phyloP scores from a whole-genome alignment of 257 asterid species.

The Solanum gracilifrons region DNA sequence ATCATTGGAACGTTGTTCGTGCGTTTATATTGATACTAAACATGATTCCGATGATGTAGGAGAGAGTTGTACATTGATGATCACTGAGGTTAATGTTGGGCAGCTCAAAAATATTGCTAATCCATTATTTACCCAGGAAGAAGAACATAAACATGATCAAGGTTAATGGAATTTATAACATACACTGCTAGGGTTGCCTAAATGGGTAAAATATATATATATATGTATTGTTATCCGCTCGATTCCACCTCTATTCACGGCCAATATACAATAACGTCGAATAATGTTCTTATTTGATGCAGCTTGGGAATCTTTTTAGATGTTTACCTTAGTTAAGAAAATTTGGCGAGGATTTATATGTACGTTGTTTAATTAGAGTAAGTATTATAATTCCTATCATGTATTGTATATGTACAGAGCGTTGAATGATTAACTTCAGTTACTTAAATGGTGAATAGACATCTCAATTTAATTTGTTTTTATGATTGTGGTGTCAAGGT shows the following conservation, averaged over 20 bases:
- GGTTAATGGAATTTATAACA: not conserved
- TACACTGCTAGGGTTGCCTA: not conserved
- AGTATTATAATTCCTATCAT: not conserved
- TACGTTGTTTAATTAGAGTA: not conserved
- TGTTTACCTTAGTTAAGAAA: not conserved
- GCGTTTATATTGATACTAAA: constrained; percentile 35
- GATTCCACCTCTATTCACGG: not conserved
- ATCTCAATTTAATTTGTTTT: not conserved
- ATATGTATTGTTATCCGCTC: not conserved
- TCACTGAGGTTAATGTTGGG: not conserved
- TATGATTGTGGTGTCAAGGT: not conserved
- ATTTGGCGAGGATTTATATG: not conserved
- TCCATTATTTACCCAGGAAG: not conserved
- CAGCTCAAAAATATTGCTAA: not conserved
- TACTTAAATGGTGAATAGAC: not conserved
- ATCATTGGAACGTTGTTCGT: constrained; percentile 40
- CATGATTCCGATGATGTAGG: constrained; percentile 31
- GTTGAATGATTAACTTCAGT: not conserved
- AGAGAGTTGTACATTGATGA: constrained; percentile 22
- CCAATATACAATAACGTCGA: not conserved
- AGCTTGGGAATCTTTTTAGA: not conserved
- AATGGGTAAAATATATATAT: too few species aligned
- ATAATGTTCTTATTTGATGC: not conserved
- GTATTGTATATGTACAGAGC: not conserved
- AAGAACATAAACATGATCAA: not conserved